phyloP scores from a whole-genome alignment of 306 rosid species.

The Cucurbita ficifolia region DNA sequence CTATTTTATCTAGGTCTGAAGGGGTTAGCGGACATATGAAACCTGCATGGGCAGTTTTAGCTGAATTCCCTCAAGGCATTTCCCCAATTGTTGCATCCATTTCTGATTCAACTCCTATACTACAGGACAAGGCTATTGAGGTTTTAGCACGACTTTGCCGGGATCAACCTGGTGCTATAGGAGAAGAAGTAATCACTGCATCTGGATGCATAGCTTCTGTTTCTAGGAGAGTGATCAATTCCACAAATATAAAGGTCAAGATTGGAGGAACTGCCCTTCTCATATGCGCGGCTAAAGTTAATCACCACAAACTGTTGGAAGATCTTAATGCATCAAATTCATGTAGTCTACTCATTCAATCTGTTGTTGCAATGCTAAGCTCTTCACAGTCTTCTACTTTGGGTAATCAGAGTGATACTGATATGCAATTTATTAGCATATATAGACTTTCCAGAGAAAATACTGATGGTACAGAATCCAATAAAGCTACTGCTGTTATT shows the following conservation, averaged over 20 bases:
- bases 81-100: conserved; percentile 69
- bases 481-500: conserved; percentile 40
- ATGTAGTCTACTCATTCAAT: conserved; percentile 47
- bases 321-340: conserved; percentile 50
- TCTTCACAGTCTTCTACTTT: conserved; percentile 28
- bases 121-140: conserved; percentile 89
- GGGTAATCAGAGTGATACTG: conserved; percentile 25
- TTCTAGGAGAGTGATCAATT: conserved; percentile 65
- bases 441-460: conserved; percentile 46
- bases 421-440: conserved; percentile 51
- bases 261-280: conserved; percentile 88
- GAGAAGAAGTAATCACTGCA: conserved; percentile 50
- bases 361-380: conserved; percentile 64
- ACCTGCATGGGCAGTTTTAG: conserved; percentile 86
- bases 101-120: conserved; percentile 45
- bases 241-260: conserved; percentile 51
- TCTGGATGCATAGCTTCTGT: conserved; percentile 64
- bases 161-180: conserved; percentile 63
- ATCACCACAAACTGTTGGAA: conserved; percentile 62
- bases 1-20: conserved; percentile 65
- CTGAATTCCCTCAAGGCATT: conserved; percentile 69
- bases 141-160: conserved; percentile 69
- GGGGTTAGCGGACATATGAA: conserved; percentile 36
- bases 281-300: conserved; percentile 67
- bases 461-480: conserved; percentile 24